Conservation (phyloP, 106 monocot species). For the Platanthera zijinensis region DNA sequence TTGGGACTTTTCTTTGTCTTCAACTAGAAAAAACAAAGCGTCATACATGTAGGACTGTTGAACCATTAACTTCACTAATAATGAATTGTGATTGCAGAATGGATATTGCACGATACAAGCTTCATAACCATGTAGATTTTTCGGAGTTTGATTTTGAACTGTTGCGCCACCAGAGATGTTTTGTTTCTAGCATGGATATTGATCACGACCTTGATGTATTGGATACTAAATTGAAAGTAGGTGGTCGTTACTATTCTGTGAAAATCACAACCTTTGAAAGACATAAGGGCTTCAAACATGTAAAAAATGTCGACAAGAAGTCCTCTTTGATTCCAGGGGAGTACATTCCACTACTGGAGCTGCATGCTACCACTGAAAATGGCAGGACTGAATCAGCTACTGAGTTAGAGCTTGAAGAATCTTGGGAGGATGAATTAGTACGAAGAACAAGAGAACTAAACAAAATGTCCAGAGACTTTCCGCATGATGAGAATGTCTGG, state of each 20-base stretch:
- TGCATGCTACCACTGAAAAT: constrained; percentile 19
- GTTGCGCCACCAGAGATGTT: constrained; percentile 16
- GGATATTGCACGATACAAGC: constrained; percentile 76
- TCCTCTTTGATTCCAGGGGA: constrained; percentile 28
- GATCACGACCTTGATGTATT: constrained; percentile 61
- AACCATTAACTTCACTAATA: constrained; percentile 15
- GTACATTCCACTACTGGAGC: constrained; percentile 49
- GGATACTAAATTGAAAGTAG: constrained; percentile 49
- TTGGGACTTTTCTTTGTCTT: neutral
- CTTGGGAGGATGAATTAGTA: constrained; percentile 91
- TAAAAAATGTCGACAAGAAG: constrained; percentile 38
- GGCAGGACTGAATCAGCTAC: constrained; percentile 7
- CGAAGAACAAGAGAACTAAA: constrained; percentile 81
- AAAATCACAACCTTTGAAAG: constrained; percentile 53
- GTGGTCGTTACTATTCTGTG: constrained; percentile 72
- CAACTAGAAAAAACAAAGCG: neutral
- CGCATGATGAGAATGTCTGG: constrained; percentile 88
- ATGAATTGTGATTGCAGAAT: constrained; percentile 41
- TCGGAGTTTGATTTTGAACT: constrained; percentile 14
- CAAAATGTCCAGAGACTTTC: constrained; percentile 73
- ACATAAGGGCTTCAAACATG: constrained; percentile 68
- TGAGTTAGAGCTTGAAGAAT: constrained; percentile 50
- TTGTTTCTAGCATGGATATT: constrained; percentile 23
- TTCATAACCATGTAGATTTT: constrained; percentile 20
- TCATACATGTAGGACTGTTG: neutral